Evolutionary conservation across 179 eudicot genomes (phyloP).

Genomic region (Corrigiola litoralis): DNA sequence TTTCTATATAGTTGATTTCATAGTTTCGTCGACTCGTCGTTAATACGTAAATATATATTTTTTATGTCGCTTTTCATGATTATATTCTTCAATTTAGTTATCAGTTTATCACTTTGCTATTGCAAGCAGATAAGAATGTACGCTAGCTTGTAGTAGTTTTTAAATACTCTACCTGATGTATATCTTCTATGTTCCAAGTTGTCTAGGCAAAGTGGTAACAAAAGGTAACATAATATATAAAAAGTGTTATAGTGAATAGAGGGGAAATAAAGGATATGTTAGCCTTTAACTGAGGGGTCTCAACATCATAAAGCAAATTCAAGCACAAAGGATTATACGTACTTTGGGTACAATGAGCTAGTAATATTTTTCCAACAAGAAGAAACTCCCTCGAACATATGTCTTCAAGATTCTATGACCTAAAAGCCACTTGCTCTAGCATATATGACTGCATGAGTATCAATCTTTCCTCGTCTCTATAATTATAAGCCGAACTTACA

Average conservation of each 20-base stretch:
- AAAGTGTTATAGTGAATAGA: constrained; percentile 15
- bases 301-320: not conserved
- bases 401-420: constrained; percentile 12
- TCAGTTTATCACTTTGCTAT: too few species aligned
- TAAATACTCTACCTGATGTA: constrained; percentile 5
- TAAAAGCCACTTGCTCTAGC: constrained; percentile 1
- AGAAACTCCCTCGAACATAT: constrained; percentile 4
- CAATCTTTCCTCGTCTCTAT: not conserved
- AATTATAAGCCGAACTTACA: not conserved
- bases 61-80: too few species aligned
- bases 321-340: constrained; percentile 6
- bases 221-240: not conserved
- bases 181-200: not conserved
- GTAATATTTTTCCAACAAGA: not conserved
- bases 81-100: too few species aligned
- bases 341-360: constrained; percentile 14
- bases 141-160: too few species aligned
- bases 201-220: constrained; percentile 24
- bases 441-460: not conserved
- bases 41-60: too few species aligned
- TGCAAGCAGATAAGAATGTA: too few species aligned
- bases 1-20: too few species aligned
- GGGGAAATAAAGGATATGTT: not conserved
- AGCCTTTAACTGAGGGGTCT: not conserved
- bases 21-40: too few species aligned